Conservation (phyloP, 129 eudicot species). For the Saposhnikovia divaricata region DNA sequence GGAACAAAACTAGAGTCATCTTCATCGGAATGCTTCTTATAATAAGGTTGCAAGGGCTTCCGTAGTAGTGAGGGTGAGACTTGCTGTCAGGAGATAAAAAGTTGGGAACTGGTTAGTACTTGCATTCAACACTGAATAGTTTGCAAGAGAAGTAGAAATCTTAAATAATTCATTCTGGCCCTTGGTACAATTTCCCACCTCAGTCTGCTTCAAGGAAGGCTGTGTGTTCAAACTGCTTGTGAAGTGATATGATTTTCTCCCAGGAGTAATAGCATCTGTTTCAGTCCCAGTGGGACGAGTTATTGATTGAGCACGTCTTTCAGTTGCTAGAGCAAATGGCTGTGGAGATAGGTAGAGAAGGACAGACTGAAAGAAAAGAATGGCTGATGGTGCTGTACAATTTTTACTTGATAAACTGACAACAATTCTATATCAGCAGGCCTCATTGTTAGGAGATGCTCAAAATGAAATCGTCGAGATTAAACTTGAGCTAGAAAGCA, state of each 20-base stretch:
- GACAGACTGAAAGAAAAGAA: neutral
- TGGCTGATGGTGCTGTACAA: constrained; percentile 57
- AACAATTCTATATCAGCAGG: constrained; percentile 31
- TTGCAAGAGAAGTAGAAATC: neutral
- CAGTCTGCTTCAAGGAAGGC: constrained; percentile 31
- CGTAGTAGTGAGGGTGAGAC: constrained; percentile 31
- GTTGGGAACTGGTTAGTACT: neutral
- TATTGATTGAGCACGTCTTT: constrained; percentile 59
- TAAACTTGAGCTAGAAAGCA: constrained; percentile 40
- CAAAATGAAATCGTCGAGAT: constrained; percentile 30
- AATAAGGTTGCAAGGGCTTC: constrained; percentile 74
- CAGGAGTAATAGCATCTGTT: constrained; percentile 30
- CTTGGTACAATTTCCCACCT: too few relatives aligned
- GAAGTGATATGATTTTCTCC: constrained; percentile 24
- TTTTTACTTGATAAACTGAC: constrained; percentile 42
- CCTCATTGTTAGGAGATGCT: constrained; percentile 40
- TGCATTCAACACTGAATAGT: constrained; percentile 10
- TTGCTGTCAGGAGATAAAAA: constrained; percentile 27
- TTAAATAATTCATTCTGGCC: too few relatives aligned
- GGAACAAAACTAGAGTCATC: constrained; percentile 60
- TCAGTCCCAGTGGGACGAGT: constrained; percentile 42
- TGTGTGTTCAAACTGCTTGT: constrained; percentile 20
- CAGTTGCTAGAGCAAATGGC: constrained; percentile 84
- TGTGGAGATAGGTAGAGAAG: too few relatives aligned
- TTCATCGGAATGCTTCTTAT: constrained; percentile 77